phyloP scores from a whole-genome alignment of 2,329 filamentous ascomycete species.

The Aureobasidium sp. region DNA sequence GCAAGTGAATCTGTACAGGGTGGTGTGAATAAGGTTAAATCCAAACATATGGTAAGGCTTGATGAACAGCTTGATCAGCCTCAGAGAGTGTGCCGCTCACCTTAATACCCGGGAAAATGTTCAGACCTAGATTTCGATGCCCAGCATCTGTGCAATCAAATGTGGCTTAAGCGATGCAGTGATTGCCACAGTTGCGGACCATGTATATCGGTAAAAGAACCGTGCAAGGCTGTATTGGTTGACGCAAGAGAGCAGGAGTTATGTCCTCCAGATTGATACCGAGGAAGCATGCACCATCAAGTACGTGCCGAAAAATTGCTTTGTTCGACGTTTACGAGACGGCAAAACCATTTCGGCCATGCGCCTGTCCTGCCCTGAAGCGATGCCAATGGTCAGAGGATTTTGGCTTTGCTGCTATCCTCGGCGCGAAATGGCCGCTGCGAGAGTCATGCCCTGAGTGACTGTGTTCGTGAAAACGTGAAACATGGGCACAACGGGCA shows the following conservation, averaged over 20 bases:
- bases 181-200: not conserved
- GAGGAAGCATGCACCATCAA: slow-evolving; percentile 4
- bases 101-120: not conserved
- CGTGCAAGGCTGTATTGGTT: not conserved
- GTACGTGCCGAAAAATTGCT: not conserved
- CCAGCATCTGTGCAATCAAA: not conserved
- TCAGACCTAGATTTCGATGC: not conserved
- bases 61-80: not conserved
- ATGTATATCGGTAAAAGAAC: not conserved
- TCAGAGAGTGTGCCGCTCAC: not conserved
- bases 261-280: not conserved
- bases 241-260: not conserved
- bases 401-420: slow-evolving; percentile 6
- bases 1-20: not conserved
- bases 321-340: not conserved
- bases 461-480: not conserved
- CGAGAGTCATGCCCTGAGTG: slow-evolving; percentile 5
- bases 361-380: not conserved
- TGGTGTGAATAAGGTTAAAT: not conserved
- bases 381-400: not conserved
- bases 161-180: not conserved
- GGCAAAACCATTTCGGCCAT: not conserved
- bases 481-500: not conserved
- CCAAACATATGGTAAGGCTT: not conserved
- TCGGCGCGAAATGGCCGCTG: slow-evolving; percentile 1